Conservation (phyloP, 2,329 filamentous ascomycete species). For the Penicillium thymicola region DNA sequence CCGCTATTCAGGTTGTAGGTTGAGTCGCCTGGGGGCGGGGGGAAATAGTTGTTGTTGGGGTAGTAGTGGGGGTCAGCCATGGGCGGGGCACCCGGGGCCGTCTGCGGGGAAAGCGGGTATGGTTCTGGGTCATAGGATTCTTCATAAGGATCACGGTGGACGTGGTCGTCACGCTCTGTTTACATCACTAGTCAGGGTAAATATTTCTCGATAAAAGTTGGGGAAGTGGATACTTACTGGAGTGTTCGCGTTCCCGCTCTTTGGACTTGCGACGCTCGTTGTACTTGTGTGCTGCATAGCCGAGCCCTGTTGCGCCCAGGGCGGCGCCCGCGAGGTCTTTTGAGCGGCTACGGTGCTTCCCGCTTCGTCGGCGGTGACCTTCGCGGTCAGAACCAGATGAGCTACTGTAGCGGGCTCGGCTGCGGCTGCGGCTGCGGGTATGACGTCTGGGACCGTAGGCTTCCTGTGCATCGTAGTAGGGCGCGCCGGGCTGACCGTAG, state of each 20-base stretch:
- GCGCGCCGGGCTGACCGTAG: constrained; percentile 41
- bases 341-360: constrained; percentile 41
- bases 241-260: constrained; percentile 50
- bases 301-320: constrained; percentile 56
- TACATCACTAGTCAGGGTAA: constrained; percentile 12
- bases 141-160: constrained; percentile 39
- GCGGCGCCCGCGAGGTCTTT: constrained; percentile 52
- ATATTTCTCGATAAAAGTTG: constrained; percentile 5
- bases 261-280: constrained; percentile 54
- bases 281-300: constrained; percentile 56
- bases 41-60: constrained; percentile 41
- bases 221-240: constrained; percentile 42
- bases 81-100: constrained; percentile 30
- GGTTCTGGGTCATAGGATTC: constrained; percentile 41
- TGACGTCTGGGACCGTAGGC: constrained; percentile 44
- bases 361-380: constrained; percentile 30
- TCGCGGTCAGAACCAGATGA: constrained; percentile 40
- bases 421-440: constrained; percentile 44
- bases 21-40: constrained; percentile 40
- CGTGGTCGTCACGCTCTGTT: constrained; percentile 31
- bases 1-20: constrained; percentile 23
- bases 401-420: constrained; percentile 30
- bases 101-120: constrained; percentile 37
- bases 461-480: constrained; percentile 44
- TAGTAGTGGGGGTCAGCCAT: constrained; percentile 35